Percentiles rank a stretch among this genome's conserved stretches.
These are phyloP conservation scores for Tulasnella sp. DNA, from an alignment of 768 basidiomycete genomes.

Conservation along the genomic window DNA sequence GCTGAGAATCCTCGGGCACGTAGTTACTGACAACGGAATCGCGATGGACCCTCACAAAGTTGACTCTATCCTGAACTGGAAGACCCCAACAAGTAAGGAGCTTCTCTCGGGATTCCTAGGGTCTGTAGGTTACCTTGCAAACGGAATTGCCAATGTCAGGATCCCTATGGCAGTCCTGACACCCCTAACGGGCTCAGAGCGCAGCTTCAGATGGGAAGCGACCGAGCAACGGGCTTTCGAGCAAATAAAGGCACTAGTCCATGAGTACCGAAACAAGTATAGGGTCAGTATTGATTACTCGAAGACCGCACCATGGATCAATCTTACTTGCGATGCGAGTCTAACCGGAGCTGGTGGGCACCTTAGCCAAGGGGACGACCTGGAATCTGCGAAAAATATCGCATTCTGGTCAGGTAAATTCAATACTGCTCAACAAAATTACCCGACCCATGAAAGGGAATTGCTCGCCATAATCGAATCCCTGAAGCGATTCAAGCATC, in stretches of 20 bases:
- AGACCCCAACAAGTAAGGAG: conserved; percentile 43
- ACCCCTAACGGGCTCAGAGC: conserved; percentile 37
- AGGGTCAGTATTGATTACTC: conserved; percentile 39
- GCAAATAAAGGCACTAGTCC: conserved; percentile 40
- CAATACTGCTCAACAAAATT: conserved; percentile 41
- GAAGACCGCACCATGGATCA: conserved; percentile 40
- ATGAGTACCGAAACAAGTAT: conserved; percentile 36
- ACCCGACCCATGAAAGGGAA: conserved; percentile 50
- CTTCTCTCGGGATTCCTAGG: conserved; percentile 46
- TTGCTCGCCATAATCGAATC: conserved; percentile 47
- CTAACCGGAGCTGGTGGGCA: conserved; percentile 47
- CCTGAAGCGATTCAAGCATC: conserved; percentile 40
- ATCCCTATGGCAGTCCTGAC: conserved; percentile 49
- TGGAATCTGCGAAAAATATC: background rate
- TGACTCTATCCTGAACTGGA: conserved; percentile 42
- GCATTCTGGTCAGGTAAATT: conserved; percentile 32
- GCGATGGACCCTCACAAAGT: conserved; percentile 50
- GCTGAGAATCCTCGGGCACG: conserved; percentile 45
- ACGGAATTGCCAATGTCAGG: conserved; percentile 43
- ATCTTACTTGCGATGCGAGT: conserved; percentile 43
- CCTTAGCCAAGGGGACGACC: conserved; percentile 39
- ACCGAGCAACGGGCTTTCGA: conserved; percentile 46
- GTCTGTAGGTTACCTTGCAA: conserved; percentile 47
- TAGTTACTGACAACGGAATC: conserved; percentile 48
- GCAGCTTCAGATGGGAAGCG: conserved; percentile 41